Base-by-base conservation (phyloP, 176 grass and related monocot genomes). In the Pontederia crassipes region DNA sequence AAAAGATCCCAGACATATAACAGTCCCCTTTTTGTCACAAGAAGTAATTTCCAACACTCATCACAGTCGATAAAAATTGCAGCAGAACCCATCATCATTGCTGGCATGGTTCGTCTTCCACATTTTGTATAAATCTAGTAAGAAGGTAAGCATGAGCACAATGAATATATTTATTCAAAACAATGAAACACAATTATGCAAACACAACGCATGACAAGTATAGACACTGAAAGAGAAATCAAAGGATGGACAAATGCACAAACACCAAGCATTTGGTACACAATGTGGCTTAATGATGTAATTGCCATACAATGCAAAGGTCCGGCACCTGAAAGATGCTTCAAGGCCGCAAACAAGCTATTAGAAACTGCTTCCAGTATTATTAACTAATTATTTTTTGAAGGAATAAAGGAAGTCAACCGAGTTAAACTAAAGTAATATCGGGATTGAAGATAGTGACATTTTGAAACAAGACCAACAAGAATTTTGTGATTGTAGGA, bases 1-100 rank as follows among this genome's bases (percentile, higher is more conserved):
- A 85, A 79, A 74, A 97, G 76, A 74, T 97, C 87, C 93, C 93
- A 97, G 47, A 97, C 71, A 78, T 81, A 88, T 70, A 97, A 62
- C 47, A 82, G 61, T 54, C 93, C 93, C 72, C 78, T 82, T 48
- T 70, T 90, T 75, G 93, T 97, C 32, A 97, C 87, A 65, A 97
- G 70, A 73, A 97, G 77, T 60, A 97, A 68, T 58, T 82, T 84
- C 87, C 93, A 97, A 56, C 72, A 73, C 69, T 85, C 81, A 1
- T 91, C 81, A 61, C 84, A 91, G 24, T 97, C 93, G 63, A 97
- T 91, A 82, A 91, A 97, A 73, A 88, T 15, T 10, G 93, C 86
- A 53, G 75, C 67, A 35, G 93, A 97, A 18, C 93, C 93, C 76
- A 92, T 77, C 84, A 97, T 85, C 84, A 97, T 82, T 32, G 66